Evolutionary conservation across 2,329 filamentous ascomycete genomes (phyloP).

Genomic region (Xylaria sp.): DNA sequence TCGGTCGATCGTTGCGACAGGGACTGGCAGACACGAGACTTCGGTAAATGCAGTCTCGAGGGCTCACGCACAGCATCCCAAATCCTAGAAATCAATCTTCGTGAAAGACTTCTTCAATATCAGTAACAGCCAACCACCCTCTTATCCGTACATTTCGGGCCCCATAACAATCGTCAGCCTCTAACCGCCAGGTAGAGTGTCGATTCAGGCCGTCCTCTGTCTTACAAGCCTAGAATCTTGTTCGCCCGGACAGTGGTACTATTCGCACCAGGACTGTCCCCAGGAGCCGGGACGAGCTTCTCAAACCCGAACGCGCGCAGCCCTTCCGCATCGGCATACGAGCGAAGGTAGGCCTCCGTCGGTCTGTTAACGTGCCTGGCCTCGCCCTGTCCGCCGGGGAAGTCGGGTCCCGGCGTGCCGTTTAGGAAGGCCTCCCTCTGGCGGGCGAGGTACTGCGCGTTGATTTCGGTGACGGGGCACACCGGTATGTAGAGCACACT

Average conservation of each 20-base stretch:
- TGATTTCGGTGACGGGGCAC: conserved; percentile 76
- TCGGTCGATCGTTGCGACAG: too few relatives aligned
- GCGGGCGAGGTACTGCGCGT: conserved; percentile 69
- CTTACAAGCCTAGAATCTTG: conserved; percentile 45
- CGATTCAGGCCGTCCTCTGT: too few relatives aligned
- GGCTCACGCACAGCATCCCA: too few relatives aligned
- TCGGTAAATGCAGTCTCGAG: too few relatives aligned
- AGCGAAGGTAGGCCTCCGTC: conserved; percentile 42
- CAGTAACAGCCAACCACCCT: too few relatives aligned
- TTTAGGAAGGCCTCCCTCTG: conserved; percentile 72
- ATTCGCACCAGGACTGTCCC: conserved; percentile 40
- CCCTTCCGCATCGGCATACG: conserved; percentile 38
- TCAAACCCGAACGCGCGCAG: conserved; percentile 50
- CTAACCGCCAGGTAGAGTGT: too few relatives aligned
- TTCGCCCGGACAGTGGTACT: conserved; percentile 47
- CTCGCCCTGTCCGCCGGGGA: conserved; percentile 73
- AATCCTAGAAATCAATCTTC: too few relatives aligned
- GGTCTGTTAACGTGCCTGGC: conserved; percentile 53
- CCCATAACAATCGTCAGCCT: too few relatives aligned
- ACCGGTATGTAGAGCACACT: conserved; percentile 89
- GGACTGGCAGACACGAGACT: too few relatives aligned
- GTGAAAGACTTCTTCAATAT: too few relatives aligned
- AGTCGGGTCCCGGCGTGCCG: conserved; percentile 71
- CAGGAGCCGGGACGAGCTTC: conserved; percentile 35
- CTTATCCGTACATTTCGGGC: too few relatives aligned